A percentile compares a stretch with the other conserved stretches of the same genome.
These are phyloP conservation scores for Xylaria intraflava DNA, from an alignment of 495 filamentous ascomycete species.

Conservation along the genomic window DNA sequence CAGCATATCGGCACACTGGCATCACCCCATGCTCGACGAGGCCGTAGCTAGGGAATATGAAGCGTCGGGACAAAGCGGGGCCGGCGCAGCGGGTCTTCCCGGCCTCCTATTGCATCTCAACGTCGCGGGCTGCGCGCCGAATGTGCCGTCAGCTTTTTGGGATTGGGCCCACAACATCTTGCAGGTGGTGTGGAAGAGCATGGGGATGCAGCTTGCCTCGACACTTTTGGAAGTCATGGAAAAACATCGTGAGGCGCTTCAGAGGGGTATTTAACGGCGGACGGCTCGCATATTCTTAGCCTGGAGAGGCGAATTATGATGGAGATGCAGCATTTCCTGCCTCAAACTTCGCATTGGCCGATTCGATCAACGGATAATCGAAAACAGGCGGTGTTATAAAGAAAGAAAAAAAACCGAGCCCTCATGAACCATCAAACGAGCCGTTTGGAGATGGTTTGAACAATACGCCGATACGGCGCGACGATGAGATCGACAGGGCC, in stretches of 20 bases:
- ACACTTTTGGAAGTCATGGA: conserved; percentile 30
- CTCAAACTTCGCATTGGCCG: too few species aligned
- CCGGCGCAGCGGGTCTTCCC: conserved; percentile 38
- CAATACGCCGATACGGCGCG: too few species aligned
- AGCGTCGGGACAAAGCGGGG: conserved; percentile 30
- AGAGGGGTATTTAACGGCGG: background rate
- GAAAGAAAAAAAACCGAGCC: too few species aligned
- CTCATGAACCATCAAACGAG: too few species aligned
- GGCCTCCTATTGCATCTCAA: conserved; percentile 37
- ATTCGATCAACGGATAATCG: too few species aligned
- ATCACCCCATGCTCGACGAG: conserved; percentile 32
- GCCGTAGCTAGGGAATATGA: conserved; percentile 25
- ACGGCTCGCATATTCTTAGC: too few species aligned
- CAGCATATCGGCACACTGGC: conserved; percentile 41
- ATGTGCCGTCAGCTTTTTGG: conserved; percentile 31
- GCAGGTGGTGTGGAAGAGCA: conserved; percentile 35
- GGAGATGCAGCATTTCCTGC: too few species aligned
- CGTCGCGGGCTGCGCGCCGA: conserved; percentile 36
- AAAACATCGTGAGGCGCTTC: conserved; percentile 15
- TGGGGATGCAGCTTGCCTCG: conserved; percentile 41
- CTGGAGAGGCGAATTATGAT: too few species aligned
- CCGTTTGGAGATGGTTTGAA: too few species aligned
- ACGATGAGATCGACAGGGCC: too few species aligned
- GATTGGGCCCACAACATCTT: conserved; percentile 33
- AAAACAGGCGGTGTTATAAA: too few species aligned